Conservation (phyloP, 345 rosid genomes). For the Iberis pinnata region DNA sequence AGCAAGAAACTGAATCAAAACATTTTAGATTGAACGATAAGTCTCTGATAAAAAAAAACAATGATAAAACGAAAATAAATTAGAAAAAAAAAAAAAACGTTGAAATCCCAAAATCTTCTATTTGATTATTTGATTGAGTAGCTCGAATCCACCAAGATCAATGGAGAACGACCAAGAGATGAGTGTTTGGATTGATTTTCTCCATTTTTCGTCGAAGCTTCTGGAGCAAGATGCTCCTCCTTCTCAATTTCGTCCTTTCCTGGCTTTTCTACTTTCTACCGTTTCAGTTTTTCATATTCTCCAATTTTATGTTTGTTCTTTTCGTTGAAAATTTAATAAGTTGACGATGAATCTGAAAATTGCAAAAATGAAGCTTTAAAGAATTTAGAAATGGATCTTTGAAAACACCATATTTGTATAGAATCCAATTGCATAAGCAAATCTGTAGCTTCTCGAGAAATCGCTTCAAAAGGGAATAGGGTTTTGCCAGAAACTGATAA, state of each 20-base stretch:
- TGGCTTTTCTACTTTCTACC: slow-evolving; percentile 40
- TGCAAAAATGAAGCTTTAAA: background rate
- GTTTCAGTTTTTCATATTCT: no score
- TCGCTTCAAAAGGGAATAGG: slow-evolving; percentile 36
- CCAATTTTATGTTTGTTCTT: no score
- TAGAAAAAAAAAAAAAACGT: no score
- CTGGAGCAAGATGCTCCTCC: slow-evolving; percentile 97
- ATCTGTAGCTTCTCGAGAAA: slow-evolving; percentile 47
- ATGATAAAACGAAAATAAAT: background rate
- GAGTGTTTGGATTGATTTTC: slow-evolving; percentile 87
- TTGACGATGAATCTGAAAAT: no score
- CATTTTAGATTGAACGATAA: no score
- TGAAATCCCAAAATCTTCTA: slow-evolving; percentile 22
- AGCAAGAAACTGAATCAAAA: no score
- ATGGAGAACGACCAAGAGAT: slow-evolving; percentile 84
- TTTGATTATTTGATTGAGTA: slow-evolving; percentile 21
- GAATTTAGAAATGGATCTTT: background rate
- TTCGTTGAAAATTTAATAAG: no score
- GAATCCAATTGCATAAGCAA: slow-evolving; percentile 64
- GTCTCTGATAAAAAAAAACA: no score
- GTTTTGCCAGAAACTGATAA: slow-evolving; percentile 44
- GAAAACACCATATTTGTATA: slow-evolving; percentile 40
- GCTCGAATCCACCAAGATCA: slow-evolving; percentile 15
- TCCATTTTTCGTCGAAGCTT: slow-evolving; percentile 86
- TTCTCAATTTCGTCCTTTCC: slow-evolving; percentile 96